A percentile compares a stretch with the other conserved stretches of the same genome.
These are phyloP conservation scores for Fragaria iinumae DNA, from an alignment of 306 rosid species.

Conservation along the genomic window DNA sequence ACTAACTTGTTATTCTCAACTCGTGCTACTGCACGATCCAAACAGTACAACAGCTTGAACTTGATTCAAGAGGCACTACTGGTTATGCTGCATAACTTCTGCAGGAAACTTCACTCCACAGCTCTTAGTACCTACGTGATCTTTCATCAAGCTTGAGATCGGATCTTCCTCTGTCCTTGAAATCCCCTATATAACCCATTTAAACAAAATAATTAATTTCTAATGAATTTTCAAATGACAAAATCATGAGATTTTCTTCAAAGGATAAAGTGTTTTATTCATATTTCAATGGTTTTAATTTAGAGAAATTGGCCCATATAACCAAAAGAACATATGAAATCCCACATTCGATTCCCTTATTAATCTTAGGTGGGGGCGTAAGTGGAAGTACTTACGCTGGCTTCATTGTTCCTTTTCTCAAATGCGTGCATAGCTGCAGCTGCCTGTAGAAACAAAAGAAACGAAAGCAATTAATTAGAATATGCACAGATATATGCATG, in stretches of 20 bases:
- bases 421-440: not conserved
- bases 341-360: not conserved
- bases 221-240: not conserved
- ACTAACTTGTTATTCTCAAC: not conserved
- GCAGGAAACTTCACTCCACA: not conserved
- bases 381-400: constrained; percentile 5
- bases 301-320: not conserved
- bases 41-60: not conserved
- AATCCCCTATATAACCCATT: not conserved
- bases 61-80: not conserved
- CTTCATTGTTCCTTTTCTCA: not conserved
- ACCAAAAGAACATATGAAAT: not conserved
- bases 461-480: not conserved
- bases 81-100: not conserved
- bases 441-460: not conserved
- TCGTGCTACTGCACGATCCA: not conserved
- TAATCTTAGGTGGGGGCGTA: not conserved
- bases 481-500: not conserved
- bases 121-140: not conserved
- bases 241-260: not conserved
- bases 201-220: not conserved
- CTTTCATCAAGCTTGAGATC: not conserved
- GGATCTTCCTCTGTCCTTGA: not conserved
- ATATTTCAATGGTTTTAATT: not conserved
- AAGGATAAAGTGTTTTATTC: not conserved